A percentile compares a stretch with the other conserved stretches of the same genome.
Conservation (phyloP, 2,329 filamentous ascomycete genomes). For the Cladosporium sp. region DNA sequence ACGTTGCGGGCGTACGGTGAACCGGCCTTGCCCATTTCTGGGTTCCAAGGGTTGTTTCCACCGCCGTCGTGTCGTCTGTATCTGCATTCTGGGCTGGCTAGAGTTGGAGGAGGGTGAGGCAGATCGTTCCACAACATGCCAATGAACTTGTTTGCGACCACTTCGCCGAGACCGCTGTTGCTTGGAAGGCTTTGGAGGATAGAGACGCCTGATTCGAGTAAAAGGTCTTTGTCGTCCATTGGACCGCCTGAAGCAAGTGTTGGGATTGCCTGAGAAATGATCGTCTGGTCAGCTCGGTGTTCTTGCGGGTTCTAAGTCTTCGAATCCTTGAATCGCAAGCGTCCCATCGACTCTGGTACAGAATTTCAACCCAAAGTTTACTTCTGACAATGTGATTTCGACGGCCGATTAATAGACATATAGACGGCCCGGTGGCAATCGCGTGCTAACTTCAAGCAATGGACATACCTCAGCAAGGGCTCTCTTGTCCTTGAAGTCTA, state of each 20-base stretch:
- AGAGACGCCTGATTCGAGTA: slow-evolving; percentile 55
- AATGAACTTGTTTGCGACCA: slow-evolving; percentile 55
- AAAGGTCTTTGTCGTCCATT: slow-evolving; percentile 50
- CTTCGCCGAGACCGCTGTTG: slow-evolving; percentile 52
- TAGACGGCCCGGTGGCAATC: not conserved
- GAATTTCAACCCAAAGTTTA: not conserved
- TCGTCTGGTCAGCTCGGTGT: not conserved
- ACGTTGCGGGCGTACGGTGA: slow-evolving; percentile 50
- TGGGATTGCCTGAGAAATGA: not conserved
- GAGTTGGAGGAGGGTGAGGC: slow-evolving; percentile 53
- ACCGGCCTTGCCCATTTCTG: slow-evolving; percentile 57
- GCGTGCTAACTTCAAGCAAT: not conserved
- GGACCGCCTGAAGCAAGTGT: slow-evolving; percentile 46
- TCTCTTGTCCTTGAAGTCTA: slow-evolving; percentile 43
- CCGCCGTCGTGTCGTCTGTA: slow-evolving; percentile 51
- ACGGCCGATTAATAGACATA: not conserved
- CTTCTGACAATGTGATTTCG: too few species aligned
- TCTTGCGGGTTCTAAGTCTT: not conserved
- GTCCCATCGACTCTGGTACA: not conserved
- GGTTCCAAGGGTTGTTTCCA: slow-evolving; percentile 51
- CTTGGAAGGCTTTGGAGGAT: slow-evolving; percentile 55
- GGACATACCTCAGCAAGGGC: slow-evolving; percentile 44
- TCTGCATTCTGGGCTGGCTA: slow-evolving; percentile 49
- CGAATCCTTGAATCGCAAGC: not conserved
- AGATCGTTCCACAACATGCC: slow-evolving; percentile 57